Evolutionary conservation across 768 basidiomycete genomes (phyloP), one percentile per base, ranked within the genome.

Genomic region (Glaciozyma antarctica): DNA sequence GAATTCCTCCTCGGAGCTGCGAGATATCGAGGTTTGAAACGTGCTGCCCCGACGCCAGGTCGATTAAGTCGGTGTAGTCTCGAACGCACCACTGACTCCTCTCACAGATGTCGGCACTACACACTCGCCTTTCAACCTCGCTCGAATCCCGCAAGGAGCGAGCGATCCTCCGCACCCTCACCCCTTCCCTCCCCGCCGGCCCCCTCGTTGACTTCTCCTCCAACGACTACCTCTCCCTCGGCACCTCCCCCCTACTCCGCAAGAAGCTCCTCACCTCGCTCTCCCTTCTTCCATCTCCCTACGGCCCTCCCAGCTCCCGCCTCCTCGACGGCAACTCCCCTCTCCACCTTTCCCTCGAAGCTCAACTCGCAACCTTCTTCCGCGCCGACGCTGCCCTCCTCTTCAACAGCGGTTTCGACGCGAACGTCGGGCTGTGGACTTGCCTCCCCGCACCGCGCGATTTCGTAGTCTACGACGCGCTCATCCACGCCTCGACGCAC

Each of bases 341-440:
- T 0, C 79, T 84, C 0, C 92, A 95, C 76, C 78, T 77, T 24
- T 78, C 80, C 13, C 81, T 98, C 49, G 93, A 98, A 74, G 77
- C 76, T 7, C 55, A 58, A 9, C 70, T 72, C 58, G 44, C 60
- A 3, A 0, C 32, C 17, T 71, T 73, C 64, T 67, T 69, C 63
- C 2, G 3, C 43, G 66, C 45, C 26, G 28, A 81, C 19, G 28
- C 84, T 0, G 88, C 88, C 0, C 79, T 95, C 13, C 80, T 95
- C 7, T 93, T 92, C 82, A 92, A 90, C 76, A 91, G 88, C 0
- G 92, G 92, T 0, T 93, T 86, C 75, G 92, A 94, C 76, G 90
- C 91, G 13, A 98, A 94, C 74, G 86, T 86, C 4, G 87, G 86
- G 0, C 84, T 94, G 76, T 93, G 93, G 78, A 80, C 88, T 0